Percentiles rank a stretch among this genome's conserved stretches.
These are phyloP conservation scores for Ophiostoma ulmi DNA, from an alignment of 2,329 filamentous ascomycete genomes.

Conservation along the genomic window DNA sequence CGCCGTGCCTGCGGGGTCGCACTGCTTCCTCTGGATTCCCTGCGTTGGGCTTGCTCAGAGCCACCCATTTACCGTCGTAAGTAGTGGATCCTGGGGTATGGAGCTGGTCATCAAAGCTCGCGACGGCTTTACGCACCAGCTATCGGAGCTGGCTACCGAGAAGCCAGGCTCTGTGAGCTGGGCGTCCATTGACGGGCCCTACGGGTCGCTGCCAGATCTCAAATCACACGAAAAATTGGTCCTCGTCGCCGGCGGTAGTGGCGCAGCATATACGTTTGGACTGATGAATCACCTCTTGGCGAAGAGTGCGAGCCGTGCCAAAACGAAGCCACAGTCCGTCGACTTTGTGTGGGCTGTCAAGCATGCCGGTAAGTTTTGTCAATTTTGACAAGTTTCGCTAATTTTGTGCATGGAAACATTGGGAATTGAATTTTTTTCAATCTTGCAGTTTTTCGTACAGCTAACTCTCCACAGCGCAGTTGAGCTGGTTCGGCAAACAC, in stretches of 20 bases:
- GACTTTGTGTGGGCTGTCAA: conserved; percentile 27
- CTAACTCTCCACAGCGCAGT: conserved; percentile 10
- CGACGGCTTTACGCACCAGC: conserved; percentile 49
- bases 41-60: conserved; percentile 48
- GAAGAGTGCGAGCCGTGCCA: background rate
- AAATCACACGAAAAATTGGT: conserved; percentile 21
- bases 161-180: background rate
- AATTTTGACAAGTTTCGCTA: too few relatives aligned
- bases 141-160: conserved; percentile 42
- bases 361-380: background rate
- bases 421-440: background rate
- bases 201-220: conserved; percentile 22
- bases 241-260: conserved; percentile 25
- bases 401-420: background rate
- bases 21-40: conserved; percentile 58
- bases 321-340: conserved; percentile 14
- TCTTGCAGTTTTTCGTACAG: background rate
- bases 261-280: conserved; percentile 26
- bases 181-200: conserved; percentile 25
- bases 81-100: conserved; percentile 38
- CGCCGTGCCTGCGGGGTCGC: conserved; percentile 45
- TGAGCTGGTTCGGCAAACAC: conserved; percentile 22
- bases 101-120: conserved; percentile 52
- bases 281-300: conserved; percentile 21
- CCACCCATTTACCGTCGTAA: conserved; percentile 56